phyloP scores from a whole-genome alignment of 1,284 basidiomycete species.

The Tilletiaria anomala region DNA sequence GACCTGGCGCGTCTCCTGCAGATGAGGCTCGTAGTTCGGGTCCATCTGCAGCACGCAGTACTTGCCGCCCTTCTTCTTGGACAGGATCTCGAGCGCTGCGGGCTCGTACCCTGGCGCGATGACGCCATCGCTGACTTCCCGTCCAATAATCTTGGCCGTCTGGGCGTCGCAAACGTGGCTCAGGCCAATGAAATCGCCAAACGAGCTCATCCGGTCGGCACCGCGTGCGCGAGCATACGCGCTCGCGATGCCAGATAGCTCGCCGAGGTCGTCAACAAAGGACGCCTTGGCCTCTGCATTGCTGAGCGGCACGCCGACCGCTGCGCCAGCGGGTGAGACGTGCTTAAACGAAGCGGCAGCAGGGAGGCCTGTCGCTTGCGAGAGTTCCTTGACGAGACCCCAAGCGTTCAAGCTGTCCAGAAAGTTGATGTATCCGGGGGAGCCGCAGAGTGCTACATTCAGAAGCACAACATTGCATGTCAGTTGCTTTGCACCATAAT shows the following conservation, averaged over 20 bases:
- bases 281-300: constrained; percentile 85
- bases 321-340: constrained; percentile 92
- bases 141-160: constrained; percentile 87
- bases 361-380: constrained; percentile 62
- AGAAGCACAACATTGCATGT: not conserved
- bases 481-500: not conserved
- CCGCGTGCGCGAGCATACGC: constrained; percentile 94
- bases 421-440: constrained; percentile 98
- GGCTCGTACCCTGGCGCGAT: constrained; percentile 84
- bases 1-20: constrained; percentile 78
- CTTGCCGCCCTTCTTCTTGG: constrained; percentile 96
- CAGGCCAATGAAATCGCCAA: constrained; percentile 95
- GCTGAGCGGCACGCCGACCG: constrained; percentile 52
- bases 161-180: constrained; percentile 82
- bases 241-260: constrained; percentile 71
- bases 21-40: constrained; percentile 24
- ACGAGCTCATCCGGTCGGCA: constrained; percentile 97
- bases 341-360: constrained; percentile 99
- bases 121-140: constrained; percentile 95
- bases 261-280: constrained; percentile 84
- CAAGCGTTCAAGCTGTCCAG: constrained; percentile 95
- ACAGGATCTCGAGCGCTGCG: constrained; percentile 76
- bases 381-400: constrained; percentile 86
- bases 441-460: constrained; percentile 64
- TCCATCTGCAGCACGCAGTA: constrained; percentile 71